Evolutionary conservation across 768 basidiomycete genomes (phyloP).

Genomic region (Royoungia palumana): DNA sequence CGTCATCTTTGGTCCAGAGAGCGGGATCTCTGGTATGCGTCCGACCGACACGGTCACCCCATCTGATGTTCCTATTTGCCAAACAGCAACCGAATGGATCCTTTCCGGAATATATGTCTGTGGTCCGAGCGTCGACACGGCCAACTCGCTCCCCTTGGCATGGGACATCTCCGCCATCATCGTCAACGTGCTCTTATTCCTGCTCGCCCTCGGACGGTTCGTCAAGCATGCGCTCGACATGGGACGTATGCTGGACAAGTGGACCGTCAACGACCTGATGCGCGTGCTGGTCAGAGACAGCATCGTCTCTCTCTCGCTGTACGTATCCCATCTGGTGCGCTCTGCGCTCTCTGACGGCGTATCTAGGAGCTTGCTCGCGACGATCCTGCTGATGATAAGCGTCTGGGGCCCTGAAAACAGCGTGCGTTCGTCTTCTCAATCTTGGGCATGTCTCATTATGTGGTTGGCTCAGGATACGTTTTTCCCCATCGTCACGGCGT

Average conservation of each 20-base stretch:
- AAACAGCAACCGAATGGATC: slow-evolving; percentile 14
- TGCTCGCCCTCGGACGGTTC: slow-evolving; percentile 15
- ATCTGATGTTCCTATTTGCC: background rate
- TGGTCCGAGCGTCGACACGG: slow-evolving; percentile 1
- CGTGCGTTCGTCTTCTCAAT: slow-evolving; percentile 2
- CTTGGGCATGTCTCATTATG: too few relatives aligned
- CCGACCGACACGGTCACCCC: too few relatives aligned
- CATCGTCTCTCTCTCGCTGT: slow-evolving; percentile 20
- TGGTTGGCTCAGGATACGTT: background rate
- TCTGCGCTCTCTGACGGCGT: background rate
- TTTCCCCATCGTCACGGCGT: slow-evolving; percentile 14
- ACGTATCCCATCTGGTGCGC: background rate
- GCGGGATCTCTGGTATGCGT: slow-evolving; percentile 14
- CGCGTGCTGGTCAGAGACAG: slow-evolving; percentile 15
- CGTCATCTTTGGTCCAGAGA: slow-evolving; percentile 14
- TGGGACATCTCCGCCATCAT: slow-evolving; percentile 14
- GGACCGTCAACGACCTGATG: slow-evolving; percentile 15
- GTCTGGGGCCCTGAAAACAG: slow-evolving; percentile 12
- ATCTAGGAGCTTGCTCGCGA: slow-evolving; percentile 15
- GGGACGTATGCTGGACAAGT: slow-evolving; percentile 3
- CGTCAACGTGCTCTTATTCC: slow-evolving; percentile 12
- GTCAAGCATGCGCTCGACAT: slow-evolving; percentile 7
- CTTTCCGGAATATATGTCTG: slow-evolving; percentile 18
- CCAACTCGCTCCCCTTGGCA: slow-evolving; percentile 9
- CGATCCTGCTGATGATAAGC: slow-evolving; percentile 14